These are phyloP conservation scores for Vanilla planifolia DNA, from an alignment of 106 monocot genomes.

Conservation along the genomic window DNA sequence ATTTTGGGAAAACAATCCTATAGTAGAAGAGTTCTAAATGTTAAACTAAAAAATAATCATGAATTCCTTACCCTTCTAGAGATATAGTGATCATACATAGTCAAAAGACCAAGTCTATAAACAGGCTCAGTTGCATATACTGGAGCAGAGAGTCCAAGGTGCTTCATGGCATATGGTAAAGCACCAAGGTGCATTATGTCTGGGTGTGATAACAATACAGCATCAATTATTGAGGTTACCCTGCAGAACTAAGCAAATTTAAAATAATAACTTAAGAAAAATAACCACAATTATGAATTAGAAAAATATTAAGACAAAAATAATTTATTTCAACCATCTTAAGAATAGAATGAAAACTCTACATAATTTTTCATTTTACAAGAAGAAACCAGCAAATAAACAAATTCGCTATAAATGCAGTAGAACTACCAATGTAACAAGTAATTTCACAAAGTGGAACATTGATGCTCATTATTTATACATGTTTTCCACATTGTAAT, in stretches of 20 bases:
- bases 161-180: slow-evolving; percentile 86
- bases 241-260: slow-evolving; percentile 22
- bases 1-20: too few relatives aligned
- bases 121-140: slow-evolving; percentile 92
- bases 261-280: background rate
- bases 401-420: too few relatives aligned
- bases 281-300: background rate
- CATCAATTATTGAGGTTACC: slow-evolving; percentile 72
- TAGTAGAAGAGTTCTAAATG: background rate
- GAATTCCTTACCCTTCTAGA: slow-evolving; percentile 61
- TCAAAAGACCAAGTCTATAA: slow-evolving; percentile 77
- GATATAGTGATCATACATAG: slow-evolving; percentile 93
- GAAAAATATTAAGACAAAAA: background rate
- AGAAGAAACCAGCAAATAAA: background rate
- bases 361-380: background rate
- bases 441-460: too few relatives aligned
- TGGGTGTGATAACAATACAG: slow-evolving; percentile 82
- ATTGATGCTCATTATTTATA: too few relatives aligned
- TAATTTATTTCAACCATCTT: background rate
- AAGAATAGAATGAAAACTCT: background rate
- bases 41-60: background rate
- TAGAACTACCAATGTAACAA: too few relatives aligned
- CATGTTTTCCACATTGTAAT: too few relatives aligned
- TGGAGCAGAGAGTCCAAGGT: slow-evolving; percentile 85
- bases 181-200: slow-evolving; percentile 91